Conservation (phyloP, 345 rosid species). For the Arabis hirsuta region DNA sequence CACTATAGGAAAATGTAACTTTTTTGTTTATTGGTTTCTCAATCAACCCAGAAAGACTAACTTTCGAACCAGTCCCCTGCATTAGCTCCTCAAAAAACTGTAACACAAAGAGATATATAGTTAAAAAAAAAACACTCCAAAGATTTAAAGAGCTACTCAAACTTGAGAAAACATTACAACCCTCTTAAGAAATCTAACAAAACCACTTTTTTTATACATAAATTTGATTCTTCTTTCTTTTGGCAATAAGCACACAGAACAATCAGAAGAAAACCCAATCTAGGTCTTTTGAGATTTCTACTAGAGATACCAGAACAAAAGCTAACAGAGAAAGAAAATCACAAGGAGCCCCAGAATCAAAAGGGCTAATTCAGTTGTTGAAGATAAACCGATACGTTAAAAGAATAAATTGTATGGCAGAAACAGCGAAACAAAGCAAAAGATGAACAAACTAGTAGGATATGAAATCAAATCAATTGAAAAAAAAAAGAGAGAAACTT, state of each 20-base stretch:
- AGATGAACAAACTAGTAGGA: conserved; percentile 9
- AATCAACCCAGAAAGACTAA: conserved; percentile 46
- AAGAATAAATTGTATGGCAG: neutral
- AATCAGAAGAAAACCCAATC: neutral
- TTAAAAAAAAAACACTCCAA: conserved; percentile 23
- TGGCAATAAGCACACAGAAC: neutral
- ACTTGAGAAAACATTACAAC: neutral
- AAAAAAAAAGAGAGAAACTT: conserved; percentile 26
- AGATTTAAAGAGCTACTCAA: conserved; percentile 10
- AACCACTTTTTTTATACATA: neutral
- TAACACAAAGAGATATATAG: conserved; percentile 3
- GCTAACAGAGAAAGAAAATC: neutral
- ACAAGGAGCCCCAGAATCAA: neutral
- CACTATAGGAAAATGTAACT: conserved; percentile 73
- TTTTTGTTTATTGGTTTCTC: conserved; percentile 73
- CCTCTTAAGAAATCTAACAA: neutral
- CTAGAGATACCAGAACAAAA: too few relatives aligned
- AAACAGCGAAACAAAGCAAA: conserved; percentile 8
- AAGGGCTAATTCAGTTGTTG: conserved; percentile 4
- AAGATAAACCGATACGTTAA: neutral
- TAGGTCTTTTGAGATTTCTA: neutral
- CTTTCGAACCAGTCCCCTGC: conserved; percentile 51
- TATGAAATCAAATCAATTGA: neutral
- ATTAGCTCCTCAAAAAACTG: conserved; percentile 90
- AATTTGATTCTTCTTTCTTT: neutral